Evolutionary conservation across 129 eudicot species (phyloP), one percentile per base, ranked within the genome.

Genomic region (Flaveria sonorensis): DNA sequence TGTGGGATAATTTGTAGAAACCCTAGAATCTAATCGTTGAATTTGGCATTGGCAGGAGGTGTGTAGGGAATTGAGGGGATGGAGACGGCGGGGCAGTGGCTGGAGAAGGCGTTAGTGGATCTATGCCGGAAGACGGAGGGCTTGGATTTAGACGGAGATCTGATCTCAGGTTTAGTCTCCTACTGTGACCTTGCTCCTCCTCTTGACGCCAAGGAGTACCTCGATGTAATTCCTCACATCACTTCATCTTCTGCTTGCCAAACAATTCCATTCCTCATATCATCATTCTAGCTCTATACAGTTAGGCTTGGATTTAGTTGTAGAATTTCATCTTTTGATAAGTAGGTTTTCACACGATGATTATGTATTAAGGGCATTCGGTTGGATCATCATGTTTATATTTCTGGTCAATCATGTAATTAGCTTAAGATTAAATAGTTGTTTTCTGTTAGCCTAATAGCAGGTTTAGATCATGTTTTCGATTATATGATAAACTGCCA

Each of bases 131-230:
- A 84, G 55, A 70, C 82, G 0, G 82, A 85, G 60, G 99, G 96
- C 46, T 79, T 95, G 68, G 88, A 87, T 57, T 89, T 95, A 81
- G 96, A 95, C 57, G 92, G 70, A 1, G 99, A 95, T 73, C 72
- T 95, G 75, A 91, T 95, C 30, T 91, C 99, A 1, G 99, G 99
- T 10, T 90, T 95, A 47, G 99, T 95, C 71, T 95, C 99, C 50
- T 95, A 95, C 82, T 95, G 99, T 60, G 88, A 91, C 68, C 82
- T 92, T 73, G 99, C 99, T 69, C 81, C 99, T 72, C 96, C 99
- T 23, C 81, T 89, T 67, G 99, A 95, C 75, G 99, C 99, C 70
- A 91, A 91, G 75, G 99, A 95, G 63, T 95, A 95, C 75, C 99
- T 95, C 51, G 92, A 91, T 59, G 99, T 95, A 88, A 62, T 69